A percentile compares a stretch with the other conserved stretches of the same genome.
Conservation (phyloP, 2,329 filamentous ascomycete species). For the Verticillium albo-atrum region DNA sequence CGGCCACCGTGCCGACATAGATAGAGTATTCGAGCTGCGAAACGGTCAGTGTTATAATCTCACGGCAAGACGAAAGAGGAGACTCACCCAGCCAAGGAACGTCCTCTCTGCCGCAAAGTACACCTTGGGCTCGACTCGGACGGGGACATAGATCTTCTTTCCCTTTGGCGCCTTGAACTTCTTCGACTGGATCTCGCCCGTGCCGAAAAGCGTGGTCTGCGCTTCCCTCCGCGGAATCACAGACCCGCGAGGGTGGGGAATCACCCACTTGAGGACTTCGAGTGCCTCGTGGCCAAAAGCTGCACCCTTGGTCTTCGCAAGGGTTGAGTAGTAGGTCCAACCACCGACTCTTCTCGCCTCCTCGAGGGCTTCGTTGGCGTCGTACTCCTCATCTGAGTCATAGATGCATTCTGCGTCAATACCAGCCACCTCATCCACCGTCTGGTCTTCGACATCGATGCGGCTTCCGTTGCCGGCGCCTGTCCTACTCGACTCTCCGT, state of each 20-base stretch:
- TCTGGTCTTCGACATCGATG: slow-evolving; percentile 77
- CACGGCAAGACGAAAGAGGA: background rate
- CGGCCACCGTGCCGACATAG: slow-evolving; percentile 83
- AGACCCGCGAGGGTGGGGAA: slow-evolving; percentile 51
- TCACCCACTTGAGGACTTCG: slow-evolving; percentile 41
- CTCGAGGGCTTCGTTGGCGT: slow-evolving; percentile 70
- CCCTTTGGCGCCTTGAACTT: slow-evolving; percentile 71
- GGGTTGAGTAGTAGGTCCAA: slow-evolving; percentile 65
- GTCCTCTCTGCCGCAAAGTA: slow-evolving; percentile 96
- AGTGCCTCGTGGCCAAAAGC: slow-evolving; percentile 36
- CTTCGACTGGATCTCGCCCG: slow-evolving; percentile 50
- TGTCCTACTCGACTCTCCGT: background rate
- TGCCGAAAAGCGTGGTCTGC: slow-evolving; percentile 48
- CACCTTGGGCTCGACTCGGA: slow-evolving; percentile 95
- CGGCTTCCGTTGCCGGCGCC: slow-evolving; percentile 21
- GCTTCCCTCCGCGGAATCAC: slow-evolving; percentile 54
- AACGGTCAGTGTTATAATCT: slow-evolving; percentile 15
- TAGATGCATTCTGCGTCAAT: slow-evolving; percentile 71
- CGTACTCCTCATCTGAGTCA: slow-evolving; percentile 82
- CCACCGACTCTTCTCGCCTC: slow-evolving; percentile 74
- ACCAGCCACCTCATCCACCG: slow-evolving; percentile 54
- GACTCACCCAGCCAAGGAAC: slow-evolving; percentile 83
- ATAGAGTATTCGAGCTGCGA: slow-evolving; percentile 87
- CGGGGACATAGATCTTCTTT: slow-evolving; percentile 92
- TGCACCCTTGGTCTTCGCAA: slow-evolving; percentile 43